These are phyloP conservation scores for Lippia alba DNA, from an alignment of 305 asterid species.

Conservation along the genomic window DNA sequence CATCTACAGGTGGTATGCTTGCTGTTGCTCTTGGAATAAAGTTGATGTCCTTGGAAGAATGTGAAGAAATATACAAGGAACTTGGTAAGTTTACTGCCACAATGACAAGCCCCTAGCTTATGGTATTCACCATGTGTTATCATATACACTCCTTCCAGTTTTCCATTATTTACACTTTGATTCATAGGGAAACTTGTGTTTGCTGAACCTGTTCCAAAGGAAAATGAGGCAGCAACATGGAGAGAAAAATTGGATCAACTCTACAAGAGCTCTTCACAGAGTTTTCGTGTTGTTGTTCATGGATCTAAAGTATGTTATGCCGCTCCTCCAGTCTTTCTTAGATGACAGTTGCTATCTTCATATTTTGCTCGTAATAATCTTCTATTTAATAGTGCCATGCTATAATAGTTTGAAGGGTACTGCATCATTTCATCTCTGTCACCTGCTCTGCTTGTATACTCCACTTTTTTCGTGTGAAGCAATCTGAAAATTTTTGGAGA, in stretches of 20 bases:
- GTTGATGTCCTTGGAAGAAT: constrained; percentile 87
- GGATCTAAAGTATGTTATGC: constrained; percentile 83
- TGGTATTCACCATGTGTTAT: constrained; percentile 21
- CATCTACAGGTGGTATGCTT: constrained; percentile 99
- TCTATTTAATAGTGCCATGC: constrained; percentile 16
- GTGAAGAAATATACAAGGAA: constrained; percentile 98
- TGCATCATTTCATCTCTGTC: constrained; percentile 24
- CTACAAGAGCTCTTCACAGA: constrained; percentile 97
- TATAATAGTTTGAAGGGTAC: constrained; percentile 16
- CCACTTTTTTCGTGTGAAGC: constrained; percentile 19
- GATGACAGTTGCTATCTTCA: constrained; percentile 30
- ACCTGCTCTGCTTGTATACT: constrained; percentile 27
- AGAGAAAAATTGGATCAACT: constrained; percentile 99
- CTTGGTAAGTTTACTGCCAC: constrained; percentile 67
- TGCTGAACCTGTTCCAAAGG: constrained; percentile 97
- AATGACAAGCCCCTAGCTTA: constrained; percentile 25
- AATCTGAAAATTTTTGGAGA: constrained; percentile 25
- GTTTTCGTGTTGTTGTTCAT: constrained; percentile 96
- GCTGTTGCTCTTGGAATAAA: constrained; percentile 99
- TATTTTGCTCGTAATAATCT: constrained; percentile 26
- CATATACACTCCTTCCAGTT: constrained; percentile 32
- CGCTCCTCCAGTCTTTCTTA: constrained; percentile 20
- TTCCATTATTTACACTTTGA: constrained; percentile 24
- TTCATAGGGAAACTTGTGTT: constrained; percentile 88
- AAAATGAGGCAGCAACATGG: constrained; percentile 99